phyloP scores from a whole-genome alignment of 2,329 filamentous ascomycete species.

The Triangularia setosa region DNA sequence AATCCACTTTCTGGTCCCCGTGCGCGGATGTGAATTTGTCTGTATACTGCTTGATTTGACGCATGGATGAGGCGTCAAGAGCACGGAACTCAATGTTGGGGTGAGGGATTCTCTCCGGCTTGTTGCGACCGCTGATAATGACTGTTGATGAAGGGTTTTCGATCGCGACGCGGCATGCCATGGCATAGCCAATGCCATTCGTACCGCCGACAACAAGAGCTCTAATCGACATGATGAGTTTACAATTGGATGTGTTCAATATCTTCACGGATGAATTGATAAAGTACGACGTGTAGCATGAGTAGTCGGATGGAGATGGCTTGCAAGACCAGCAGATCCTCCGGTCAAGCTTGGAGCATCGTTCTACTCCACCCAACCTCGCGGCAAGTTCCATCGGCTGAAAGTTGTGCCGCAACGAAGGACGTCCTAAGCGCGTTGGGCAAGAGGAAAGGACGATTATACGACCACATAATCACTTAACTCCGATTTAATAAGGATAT shows the following conservation, averaged over 20 bases:
- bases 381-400: neutral
- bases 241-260: too few relatives aligned
- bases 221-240: constrained; percentile 17
- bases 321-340: neutral
- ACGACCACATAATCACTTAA: too few relatives aligned
- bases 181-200: constrained; percentile 35
- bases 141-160: constrained; percentile 27
- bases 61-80: constrained; percentile 35
- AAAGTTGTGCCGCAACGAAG: neutral
- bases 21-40: constrained; percentile 26
- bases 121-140: constrained; percentile 33
- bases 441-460: too few relatives aligned
- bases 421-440: neutral
- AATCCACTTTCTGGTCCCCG: constrained; percentile 32
- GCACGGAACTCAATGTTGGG: constrained; percentile 32
- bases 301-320: neutral
- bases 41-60: constrained; percentile 33
- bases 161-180: constrained; percentile 34
- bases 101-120: constrained; percentile 30
- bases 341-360: too few relatives aligned
- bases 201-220: constrained; percentile 36
- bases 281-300: neutral
- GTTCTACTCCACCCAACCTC: too few relatives aligned
- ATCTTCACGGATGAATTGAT: too few relatives aligned
- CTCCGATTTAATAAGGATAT: too few relatives aligned